Base-by-base conservation (phyloP, 164 flowering plant genomes). In the Santalum album region DNA sequence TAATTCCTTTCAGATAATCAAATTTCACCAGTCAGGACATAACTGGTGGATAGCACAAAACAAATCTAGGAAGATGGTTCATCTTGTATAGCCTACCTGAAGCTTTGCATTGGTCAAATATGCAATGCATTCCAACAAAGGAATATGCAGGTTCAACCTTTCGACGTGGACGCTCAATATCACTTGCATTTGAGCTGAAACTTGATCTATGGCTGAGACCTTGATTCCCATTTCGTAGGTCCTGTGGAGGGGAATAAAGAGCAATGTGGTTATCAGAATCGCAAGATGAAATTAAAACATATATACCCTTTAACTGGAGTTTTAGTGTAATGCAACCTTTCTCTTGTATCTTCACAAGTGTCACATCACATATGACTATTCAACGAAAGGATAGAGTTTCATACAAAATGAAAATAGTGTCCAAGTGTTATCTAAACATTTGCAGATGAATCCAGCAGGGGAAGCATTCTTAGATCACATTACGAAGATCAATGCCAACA, bases 61-160 rank as follows among this genome's bases (percentile, higher is more conserved):
- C 18, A 1, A 43, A n/a, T 43, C 46, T 45, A 22, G n/a, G 25
- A 3, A 25, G 42, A 27, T 6, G 12, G 9, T 29, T 29, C 34
- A 29, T 55, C 21, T 36, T 27, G 26, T 18, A 49, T 36, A 53
- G 38, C 21, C 54, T 73, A 92, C 99, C 97, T 60, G 95, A 77
- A 45, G 81, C 79, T 79, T 82, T 87, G 83, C 87, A 84, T 55
- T 79, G 86, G 65, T 94, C 99, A 75, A 94, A 94, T 68, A 94
- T 87, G 67, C 97, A 90, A 66, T 94, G 92, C 99, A 94, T 90
- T 64, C 99, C 99, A 14, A 94, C 89, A 76, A 94, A 94, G 48
- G 99, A 87, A 75, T 90, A 94, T 32, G 95, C 96, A 71, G 83
- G 92, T 70, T 94, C 95, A 50, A 58, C 73, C 62, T 69, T 82